These are phyloP conservation scores for Thalassiosira exigua DNA, from an alignment of 352 stramenopile species.

Conservation along the genomic window DNA sequence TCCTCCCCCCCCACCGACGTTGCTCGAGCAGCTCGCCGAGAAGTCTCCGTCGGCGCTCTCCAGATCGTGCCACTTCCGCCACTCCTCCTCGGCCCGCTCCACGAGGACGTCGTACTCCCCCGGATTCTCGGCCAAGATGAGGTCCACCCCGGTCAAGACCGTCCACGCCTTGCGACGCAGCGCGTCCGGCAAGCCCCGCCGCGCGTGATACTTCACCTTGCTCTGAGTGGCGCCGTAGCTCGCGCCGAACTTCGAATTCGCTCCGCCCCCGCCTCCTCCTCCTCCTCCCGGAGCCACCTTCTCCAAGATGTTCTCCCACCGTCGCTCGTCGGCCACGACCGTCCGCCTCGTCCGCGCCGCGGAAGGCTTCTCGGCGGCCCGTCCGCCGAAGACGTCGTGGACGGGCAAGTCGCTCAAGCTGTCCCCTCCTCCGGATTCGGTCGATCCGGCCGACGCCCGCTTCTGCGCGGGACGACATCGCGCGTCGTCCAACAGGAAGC, in stretches of 20 bases:
- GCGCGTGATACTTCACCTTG: constrained; percentile 48
- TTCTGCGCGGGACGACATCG: background rate
- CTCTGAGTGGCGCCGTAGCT: constrained; percentile 12
- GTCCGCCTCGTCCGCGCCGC: too few relatives aligned
- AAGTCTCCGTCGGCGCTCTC: background rate
- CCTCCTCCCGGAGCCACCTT: too few relatives aligned
- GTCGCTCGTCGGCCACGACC: background rate
- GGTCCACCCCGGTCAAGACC: constrained; percentile 42
- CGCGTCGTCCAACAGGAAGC: constrained; percentile 24
- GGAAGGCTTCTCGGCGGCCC: too few relatives aligned
- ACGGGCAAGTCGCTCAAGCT: background rate
- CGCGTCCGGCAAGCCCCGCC: constrained; percentile 37
- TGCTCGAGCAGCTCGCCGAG: background rate
- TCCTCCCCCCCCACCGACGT: background rate
- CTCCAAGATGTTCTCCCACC: background rate
- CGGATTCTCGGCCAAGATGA: constrained; percentile 25
- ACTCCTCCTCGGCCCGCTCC: constrained; percentile 17
- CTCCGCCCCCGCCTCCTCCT: background rate
- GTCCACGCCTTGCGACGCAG: constrained; percentile 36
- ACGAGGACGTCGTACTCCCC: constrained; percentile 42
- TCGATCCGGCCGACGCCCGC: background rate
- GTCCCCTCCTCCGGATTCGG: background rate
- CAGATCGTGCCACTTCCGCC: constrained; percentile 6
- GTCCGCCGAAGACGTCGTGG: background rate
- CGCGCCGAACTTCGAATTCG: background rate